Evolutionary conservation across 805 yeast genomes (phyloP), one percentile per base, ranked within the genome.

Genomic region (Metschnikowia aberdeeniae): DNA sequence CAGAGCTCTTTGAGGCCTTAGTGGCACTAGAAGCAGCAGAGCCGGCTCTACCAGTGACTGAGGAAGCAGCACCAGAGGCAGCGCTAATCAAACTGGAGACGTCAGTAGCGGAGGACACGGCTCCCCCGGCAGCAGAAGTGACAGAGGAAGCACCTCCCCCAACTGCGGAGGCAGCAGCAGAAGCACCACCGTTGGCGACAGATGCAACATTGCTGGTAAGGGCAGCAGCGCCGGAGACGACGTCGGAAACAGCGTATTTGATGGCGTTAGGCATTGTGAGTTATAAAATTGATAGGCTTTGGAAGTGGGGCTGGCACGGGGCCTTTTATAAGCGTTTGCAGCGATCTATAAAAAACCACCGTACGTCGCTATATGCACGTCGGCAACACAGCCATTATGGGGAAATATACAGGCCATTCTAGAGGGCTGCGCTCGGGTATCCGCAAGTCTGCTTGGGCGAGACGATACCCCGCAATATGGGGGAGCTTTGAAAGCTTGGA

Each of bases 201-300:
- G 36, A 52, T 5, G 37, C 39, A 9, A 19, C 54, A 14, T 37
- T 48, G 9, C 30, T 36, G 10, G 43, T 34, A 5, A 30, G 35
- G 3, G 44, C 36, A 24, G 37, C 50, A 34, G 40, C 39, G 35
- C 36, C 45, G 17, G 50, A 31, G 44, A 29, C 29, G 30, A 27
- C 42, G 44, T 40, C 46, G 30, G 49, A 33, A 36, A 61, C 63
- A 38, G 64, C 67, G 56, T 45, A 62, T 31, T 64, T 51, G 43
- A 61, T 59, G 41, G 68, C 68, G 65, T 63, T 62, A 31, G 42
- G 42, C 42, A 39, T 39, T 33, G 49, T 59, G 20, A n/a, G n/a
- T n/a, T 10, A n/a, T 39, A 22, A 22, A 39, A 31, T 19, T n/a
- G 13, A 6, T 10, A 6, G 9, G 3, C 6, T 3, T 22, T 29